Conservation (phyloP, 768 basidiomycete species). For the Coprinopsis cinerea region DNA sequence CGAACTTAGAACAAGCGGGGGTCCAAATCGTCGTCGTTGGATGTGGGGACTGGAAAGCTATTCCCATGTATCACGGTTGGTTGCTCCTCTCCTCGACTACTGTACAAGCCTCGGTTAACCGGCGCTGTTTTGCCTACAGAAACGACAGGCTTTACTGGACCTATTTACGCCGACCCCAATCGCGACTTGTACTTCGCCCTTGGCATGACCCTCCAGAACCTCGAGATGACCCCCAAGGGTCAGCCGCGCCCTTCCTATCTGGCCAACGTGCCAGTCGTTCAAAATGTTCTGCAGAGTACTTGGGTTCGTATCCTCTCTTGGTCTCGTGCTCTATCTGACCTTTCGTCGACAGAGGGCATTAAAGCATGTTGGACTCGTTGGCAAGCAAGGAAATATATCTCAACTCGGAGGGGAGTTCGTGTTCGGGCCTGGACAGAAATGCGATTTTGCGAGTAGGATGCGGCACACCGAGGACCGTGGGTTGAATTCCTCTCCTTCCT, state of each 20-base stretch:
- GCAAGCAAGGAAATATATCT: slow-evolving; percentile 56
- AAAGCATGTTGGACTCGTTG: slow-evolving; percentile 40
- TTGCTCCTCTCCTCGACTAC: not conserved
- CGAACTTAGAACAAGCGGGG: slow-evolving; percentile 33
- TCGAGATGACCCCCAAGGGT: slow-evolving; percentile 38
- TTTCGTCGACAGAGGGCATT: slow-evolving; percentile 29
- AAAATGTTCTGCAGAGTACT: not conserved
- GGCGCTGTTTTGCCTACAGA: slow-evolving; percentile 32
- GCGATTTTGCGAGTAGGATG: slow-evolving; percentile 53
- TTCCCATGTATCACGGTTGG: slow-evolving; percentile 43
- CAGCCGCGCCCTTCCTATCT: slow-evolving; percentile 44
- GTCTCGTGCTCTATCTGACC: not conserved
- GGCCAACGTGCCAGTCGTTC: slow-evolving; percentile 4
- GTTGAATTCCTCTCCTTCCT: slow-evolving; percentile 11
- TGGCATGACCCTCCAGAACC: slow-evolving; percentile 51
- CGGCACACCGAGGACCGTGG: slow-evolving; percentile 56
- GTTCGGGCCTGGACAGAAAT: slow-evolving; percentile 48
- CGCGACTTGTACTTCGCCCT: slow-evolving; percentile 53
- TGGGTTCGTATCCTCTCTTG: not conserved
- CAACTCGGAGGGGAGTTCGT: slow-evolving; percentile 64
- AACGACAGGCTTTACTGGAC: slow-evolving; percentile 36
- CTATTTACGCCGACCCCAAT: slow-evolving; percentile 62
- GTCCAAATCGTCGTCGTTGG: slow-evolving; percentile 47
- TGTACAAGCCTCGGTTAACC: too few species aligned
- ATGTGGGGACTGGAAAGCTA: slow-evolving; percentile 52